Evolutionary conservation across 2,329 filamentous ascomycete species (phyloP), one percentile per base, ranked within the genome.

Genomic region (Elsinoe arachidis): DNA sequence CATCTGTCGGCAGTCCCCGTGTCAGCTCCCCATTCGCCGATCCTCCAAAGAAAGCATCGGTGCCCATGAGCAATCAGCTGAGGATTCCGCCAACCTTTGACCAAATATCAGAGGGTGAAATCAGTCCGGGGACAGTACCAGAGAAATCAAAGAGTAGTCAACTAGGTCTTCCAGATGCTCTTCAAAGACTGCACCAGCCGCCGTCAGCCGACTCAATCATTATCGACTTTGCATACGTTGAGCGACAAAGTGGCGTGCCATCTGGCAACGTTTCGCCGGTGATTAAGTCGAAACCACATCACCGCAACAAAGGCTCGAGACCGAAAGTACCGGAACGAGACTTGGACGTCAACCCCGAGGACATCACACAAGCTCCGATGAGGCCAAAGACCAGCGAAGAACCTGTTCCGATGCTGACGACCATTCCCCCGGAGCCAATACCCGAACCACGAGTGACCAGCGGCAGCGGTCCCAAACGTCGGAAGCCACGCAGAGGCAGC

Each of bases 171-270:
- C 58, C 59, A 2, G 17, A 33, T 14, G 46, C 12, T n/a, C 30
- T 59, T 3, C 34, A 62, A 11, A 58, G 59, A n/a, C 59, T 69
- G 11, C 66, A 69, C 43, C 63, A 66, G 23, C 59, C 63, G 37
- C 57, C 61, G 9, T 68, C 65, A 17, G 63, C 60, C 14, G 66
- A 69, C 11, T 68, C 65, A 1, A 64, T 68, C n/a, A 63, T 69
- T 14, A 62, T 63, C 14, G 67, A 70, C 58, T 70, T 67, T 58
- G 67, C 67, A 6, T 69, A 69, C 55, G 38, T 38, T 11, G 56
- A 41, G 14, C 47, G 23, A 12, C 49, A 43, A 14, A 21, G 37
- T 38, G 38, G 41, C 19, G 14, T 26, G 17, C 41, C 34, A 5
- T 49, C 54, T 17, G 15, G 12, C 17, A 47, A 12, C 43, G 6